Evolutionary conservation across 2,329 filamentous ascomycete species (phyloP).

Genomic region (Colletotrichum echinochloae): DNA sequence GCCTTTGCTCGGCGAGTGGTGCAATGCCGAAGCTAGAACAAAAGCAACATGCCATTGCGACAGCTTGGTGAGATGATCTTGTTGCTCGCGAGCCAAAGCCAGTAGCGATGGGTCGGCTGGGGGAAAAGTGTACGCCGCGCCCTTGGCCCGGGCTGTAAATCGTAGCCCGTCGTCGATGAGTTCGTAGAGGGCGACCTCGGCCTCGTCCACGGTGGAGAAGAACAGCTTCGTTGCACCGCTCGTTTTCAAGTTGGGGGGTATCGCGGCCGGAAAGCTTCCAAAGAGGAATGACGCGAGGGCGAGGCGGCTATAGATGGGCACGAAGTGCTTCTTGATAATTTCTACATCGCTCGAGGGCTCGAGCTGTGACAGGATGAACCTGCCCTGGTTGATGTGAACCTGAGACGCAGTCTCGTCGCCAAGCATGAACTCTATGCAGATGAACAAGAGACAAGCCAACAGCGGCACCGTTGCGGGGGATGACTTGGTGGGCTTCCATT

Average conservation of each 20-base stretch:
- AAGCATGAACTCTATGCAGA: slow-evolving; percentile 66
- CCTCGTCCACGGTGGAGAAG: slow-evolving; percentile 51
- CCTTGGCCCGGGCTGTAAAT: slow-evolving; percentile 48
- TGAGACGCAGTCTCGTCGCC: slow-evolving; percentile 60
- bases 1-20: slow-evolving; percentile 27
- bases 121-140: slow-evolving; percentile 45
- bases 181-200: slow-evolving; percentile 50
- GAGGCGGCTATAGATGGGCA: slow-evolving; percentile 58
- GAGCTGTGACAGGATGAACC: slow-evolving; percentile 55
- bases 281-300: slow-evolving; percentile 57
- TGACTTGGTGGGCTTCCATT: slow-evolving; percentile 47
- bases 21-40: slow-evolving; percentile 46
- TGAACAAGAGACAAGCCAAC: slow-evolving; percentile 63
- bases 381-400: slow-evolving; percentile 58
- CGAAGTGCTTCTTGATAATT: slow-evolving; percentile 54
- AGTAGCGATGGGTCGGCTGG: slow-evolving; percentile 44
- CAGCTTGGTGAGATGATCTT: slow-evolving; percentile 47
- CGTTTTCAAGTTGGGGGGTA: slow-evolving; percentile 51
- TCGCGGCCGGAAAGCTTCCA: slow-evolving; percentile 51
- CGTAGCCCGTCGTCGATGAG: slow-evolving; percentile 55
- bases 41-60: slow-evolving; percentile 49
- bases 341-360: slow-evolving; percentile 48
- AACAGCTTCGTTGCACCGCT: slow-evolving; percentile 45
- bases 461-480: slow-evolving; percentile 49
- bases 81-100: slow-evolving; percentile 48